phyloP scores from a whole-genome alignment of 2,329 filamentous ascomycete genomes.

The Fonsecaea nubica region DNA sequence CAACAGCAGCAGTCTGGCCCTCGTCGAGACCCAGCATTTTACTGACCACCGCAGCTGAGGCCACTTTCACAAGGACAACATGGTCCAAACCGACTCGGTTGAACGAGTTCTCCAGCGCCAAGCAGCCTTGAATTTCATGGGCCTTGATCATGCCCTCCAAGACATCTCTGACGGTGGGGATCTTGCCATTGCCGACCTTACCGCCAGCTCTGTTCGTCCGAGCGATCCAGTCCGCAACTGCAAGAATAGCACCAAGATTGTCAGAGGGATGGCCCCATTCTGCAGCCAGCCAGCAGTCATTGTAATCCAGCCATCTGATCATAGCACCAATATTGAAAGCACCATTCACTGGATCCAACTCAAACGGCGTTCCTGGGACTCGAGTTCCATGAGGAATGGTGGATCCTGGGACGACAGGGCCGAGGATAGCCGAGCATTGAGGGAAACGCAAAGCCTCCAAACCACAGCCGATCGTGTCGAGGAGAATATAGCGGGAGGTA shows the following conservation, averaged over 20 bases:
- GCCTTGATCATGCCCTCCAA: slow-evolving; percentile 99
- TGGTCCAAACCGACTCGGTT: slow-evolving; percentile 99
- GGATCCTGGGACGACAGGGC: slow-evolving; percentile 88
- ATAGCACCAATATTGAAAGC: slow-evolving; percentile 99
- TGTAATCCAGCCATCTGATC: slow-evolving; percentile 99
- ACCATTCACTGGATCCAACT: slow-evolving; percentile 92
- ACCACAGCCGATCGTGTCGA: slow-evolving; percentile 96
- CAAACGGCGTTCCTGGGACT: slow-evolving; percentile 89
- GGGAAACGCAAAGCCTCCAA: slow-evolving; percentile 94
- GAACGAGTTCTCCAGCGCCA: slow-evolving; percentile 96
- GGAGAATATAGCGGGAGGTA: slow-evolving; percentile 93
- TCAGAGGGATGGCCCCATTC: slow-evolving; percentile 99
- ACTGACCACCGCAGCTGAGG: slow-evolving; percentile 89
- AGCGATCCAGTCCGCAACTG: slow-evolving; percentile 96
- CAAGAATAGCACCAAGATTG: slow-evolving; percentile 95
- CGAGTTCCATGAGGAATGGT: slow-evolving; percentile 88
- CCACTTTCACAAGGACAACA: slow-evolving; percentile 97
- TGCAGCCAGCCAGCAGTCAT: slow-evolving; percentile 98
- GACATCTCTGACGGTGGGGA: slow-evolving; percentile 86
- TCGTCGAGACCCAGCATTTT: slow-evolving; percentile 92
- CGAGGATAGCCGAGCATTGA: slow-evolving; percentile 93
- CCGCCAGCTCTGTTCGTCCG: slow-evolving; percentile 90
- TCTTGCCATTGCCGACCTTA: slow-evolving; percentile 72
- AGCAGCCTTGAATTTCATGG: slow-evolving; percentile 96
- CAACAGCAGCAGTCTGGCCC: slow-evolving; percentile 90